These are phyloP conservation scores for Pythium dissotocum DNA, from an alignment of 352 stramenopile genomes.

Conservation along the genomic window DNA sequence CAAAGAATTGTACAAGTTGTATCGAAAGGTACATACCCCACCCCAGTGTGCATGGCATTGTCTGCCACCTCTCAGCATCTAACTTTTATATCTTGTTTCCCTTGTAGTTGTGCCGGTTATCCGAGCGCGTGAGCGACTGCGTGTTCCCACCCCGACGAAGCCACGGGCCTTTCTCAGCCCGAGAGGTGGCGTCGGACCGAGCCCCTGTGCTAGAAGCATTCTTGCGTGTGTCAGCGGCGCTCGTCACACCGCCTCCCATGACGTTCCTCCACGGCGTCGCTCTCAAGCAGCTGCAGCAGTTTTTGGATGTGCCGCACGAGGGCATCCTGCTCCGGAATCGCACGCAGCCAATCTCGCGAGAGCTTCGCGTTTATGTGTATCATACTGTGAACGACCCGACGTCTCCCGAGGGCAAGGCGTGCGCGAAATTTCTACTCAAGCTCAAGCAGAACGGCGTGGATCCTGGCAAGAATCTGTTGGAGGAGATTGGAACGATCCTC, in stretches of 20 bases:
- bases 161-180: constrained; percentile 54
- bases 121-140: constrained; percentile 60
- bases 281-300: constrained; percentile 81
- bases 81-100: background rate
- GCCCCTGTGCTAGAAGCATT: constrained; percentile 80
- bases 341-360: constrained; percentile 74
- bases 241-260: constrained; percentile 75
- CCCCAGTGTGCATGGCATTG: background rate
- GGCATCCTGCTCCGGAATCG: constrained; percentile 72
- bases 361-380: constrained; percentile 79
- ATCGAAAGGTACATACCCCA: constrained; percentile 63
- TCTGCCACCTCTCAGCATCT: background rate
- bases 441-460: constrained; percentile 47
- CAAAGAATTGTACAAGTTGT: constrained; percentile 79
- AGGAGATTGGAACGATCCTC: constrained; percentile 77
- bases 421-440: constrained; percentile 71
- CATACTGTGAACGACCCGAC: constrained; percentile 78
- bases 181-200: constrained; percentile 63
- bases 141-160: constrained; percentile 68
- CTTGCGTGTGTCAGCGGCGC: constrained; percentile 61
- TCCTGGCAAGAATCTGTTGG: constrained; percentile 53
- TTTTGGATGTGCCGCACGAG: constrained; percentile 75
- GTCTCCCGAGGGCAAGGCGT: constrained; percentile 80
- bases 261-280: constrained; percentile 73
- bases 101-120: constrained; percentile 66